Evolutionary conservation across 768 basidiomycete species (phyloP).

Genomic region (Macrocybe gigantea): DNA sequence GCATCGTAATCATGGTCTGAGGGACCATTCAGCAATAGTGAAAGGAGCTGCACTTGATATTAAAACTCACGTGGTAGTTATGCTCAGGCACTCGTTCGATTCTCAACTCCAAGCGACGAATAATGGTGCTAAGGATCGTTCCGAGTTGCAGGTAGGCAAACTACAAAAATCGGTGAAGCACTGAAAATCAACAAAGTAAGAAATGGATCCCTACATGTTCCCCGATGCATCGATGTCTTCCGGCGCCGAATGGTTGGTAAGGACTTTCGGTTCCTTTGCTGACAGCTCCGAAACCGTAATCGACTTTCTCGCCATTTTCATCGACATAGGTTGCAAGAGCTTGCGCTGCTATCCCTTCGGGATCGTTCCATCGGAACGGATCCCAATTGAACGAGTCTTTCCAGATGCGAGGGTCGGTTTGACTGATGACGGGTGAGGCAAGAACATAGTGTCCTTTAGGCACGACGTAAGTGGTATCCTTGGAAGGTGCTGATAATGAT

Average conservation of each 20-base stretch:
- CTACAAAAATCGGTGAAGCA: conserved; percentile 24
- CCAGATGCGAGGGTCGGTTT: conserved; percentile 85
- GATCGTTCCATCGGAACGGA: conserved; percentile 81
- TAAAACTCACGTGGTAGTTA: conserved; percentile 78
- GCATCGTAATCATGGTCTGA: conserved; percentile 93
- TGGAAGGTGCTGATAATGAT: conserved; percentile 71
- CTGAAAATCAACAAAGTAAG: neutral
- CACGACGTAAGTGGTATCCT: conserved; percentile 73
- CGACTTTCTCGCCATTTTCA: conserved; percentile 81
- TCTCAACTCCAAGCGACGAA: conserved; percentile 71
- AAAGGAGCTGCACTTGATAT: neutral
- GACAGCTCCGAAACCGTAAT: conserved; percentile 93
- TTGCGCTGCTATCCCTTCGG: conserved; percentile 73
- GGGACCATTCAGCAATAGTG: neutral
- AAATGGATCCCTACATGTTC: conserved; percentile 53
- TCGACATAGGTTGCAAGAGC: conserved; percentile 74
- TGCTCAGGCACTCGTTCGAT: conserved; percentile 73
- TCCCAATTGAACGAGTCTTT: conserved; percentile 66
- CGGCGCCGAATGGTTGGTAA: conserved; percentile 97
- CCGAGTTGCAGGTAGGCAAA: conserved; percentile 96
- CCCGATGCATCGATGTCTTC: conserved; percentile 91
- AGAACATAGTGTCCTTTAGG: conserved; percentile 89
- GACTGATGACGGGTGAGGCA: conserved; percentile 82
- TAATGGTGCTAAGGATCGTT: conserved; percentile 70
- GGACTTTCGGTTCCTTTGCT: conserved; percentile 95